Percentiles rank a stretch among this genome's conserved stretches.
phyloP scores from a whole-genome alignment of 306 rosid species.

The Medicago lupulina region DNA sequence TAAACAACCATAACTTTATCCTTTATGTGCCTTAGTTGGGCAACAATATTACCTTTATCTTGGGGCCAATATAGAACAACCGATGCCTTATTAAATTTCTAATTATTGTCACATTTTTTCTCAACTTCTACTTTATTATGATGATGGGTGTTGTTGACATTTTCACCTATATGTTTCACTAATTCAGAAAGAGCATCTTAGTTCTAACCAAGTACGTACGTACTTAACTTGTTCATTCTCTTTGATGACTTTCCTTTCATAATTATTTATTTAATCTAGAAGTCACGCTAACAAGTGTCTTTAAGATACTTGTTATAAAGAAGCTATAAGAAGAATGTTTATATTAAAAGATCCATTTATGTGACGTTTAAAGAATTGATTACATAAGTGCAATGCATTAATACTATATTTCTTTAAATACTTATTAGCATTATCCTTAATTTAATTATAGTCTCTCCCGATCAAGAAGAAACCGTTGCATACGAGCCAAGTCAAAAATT shows the following conservation, averaged over 20 bases:
- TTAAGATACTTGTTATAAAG: no score
- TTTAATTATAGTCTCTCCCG: no score
- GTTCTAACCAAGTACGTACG: background rate
- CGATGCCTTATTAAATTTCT: conserved; percentile 21
- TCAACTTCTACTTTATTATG: conserved; percentile 30
- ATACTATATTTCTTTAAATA: no score
- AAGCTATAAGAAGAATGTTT: no score
- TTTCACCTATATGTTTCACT: conserved; percentile 12
- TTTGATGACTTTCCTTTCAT: conserved; percentile 7
- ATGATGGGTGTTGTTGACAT: conserved; percentile 53
- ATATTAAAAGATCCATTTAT: no score
- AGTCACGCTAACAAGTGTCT: no score
- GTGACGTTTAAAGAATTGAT: no score
- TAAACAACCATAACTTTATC: conserved; percentile 36
- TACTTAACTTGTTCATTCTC: background rate
- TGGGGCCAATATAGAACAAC: conserved; percentile 41
- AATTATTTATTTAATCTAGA: background rate
- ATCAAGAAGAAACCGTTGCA: no score
- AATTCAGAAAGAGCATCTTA: conserved; percentile 20
- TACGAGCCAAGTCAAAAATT: no score
- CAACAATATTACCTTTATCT: conserved; percentile 36
- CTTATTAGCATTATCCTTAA: no score
- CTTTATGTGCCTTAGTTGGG: conserved; percentile 44
- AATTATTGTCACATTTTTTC: conserved; percentile 53
- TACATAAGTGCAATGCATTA: no score